Base-by-base conservation (phyloP, 108 stramenopile genomes). In the Fistulifera pelliculosa region DNA sequence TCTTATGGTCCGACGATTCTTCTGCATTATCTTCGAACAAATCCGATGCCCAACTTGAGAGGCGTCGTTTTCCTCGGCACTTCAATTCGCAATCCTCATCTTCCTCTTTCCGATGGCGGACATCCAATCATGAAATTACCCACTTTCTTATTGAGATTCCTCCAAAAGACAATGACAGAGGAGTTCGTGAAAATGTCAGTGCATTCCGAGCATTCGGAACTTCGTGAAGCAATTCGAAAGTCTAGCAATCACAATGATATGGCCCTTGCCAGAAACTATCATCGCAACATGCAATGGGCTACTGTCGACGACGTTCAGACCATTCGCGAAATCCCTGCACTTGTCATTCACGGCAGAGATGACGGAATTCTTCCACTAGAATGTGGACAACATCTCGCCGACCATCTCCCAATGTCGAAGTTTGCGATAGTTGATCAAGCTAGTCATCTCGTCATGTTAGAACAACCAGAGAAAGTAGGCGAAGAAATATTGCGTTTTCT, bases 381-480 rank as follows among this genome's bases (percentile, higher is more conserved):
- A 19, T 17, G 43, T 23, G 62, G 52, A 27, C 40, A 54, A 16
- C 28, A 42, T 28, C 40, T 62, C 3, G 52, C 38, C 12, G 25
- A 54, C 41, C 27, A 17, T 0, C n/a, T 62, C 28, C 8, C 15
- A 2, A 35, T 52, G 11, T 11, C 18, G 2, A 40, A 21, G 22
- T 42, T 42, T 42, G 52, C 12, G 11, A 19, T 54, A n/a, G 47
- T 49, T 11, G 25, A 25, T 18, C 1, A 50, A 23, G 62, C 62
- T 7, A 54, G 52, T 31, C 62, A 62, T 19, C 42, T 54, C 15
- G 52, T 62, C 41, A 62, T 62, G 62, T 15, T 54, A 22, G 62
- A 62, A 25, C 27, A 62, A 42, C 62, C 62, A 0, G 52, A 21
- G n/a, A 28, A 42, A 14, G 52, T 62, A 2, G 62, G 52, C 19